Evolutionary conservation across 2,329 filamentous ascomycete species (phyloP).

Genomic region (Xylariaceae sp.): DNA sequence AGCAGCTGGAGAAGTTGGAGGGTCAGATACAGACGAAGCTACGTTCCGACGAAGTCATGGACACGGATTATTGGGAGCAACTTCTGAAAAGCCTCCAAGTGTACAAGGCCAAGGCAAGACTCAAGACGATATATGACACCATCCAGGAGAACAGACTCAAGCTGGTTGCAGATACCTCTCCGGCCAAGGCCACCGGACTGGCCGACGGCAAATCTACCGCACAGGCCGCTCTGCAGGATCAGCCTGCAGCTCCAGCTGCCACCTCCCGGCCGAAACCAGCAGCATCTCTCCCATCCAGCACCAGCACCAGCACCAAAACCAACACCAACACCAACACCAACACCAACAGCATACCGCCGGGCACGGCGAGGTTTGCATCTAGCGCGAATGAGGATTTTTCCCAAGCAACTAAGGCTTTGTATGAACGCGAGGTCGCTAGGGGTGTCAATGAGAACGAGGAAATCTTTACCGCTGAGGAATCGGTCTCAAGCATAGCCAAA

Average conservation of each 20-base stretch:
- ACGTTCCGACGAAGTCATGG: constrained; percentile 82
- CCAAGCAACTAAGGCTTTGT: constrained; percentile 78
- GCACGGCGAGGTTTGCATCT: constrained; percentile 63
- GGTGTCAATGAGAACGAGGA: constrained; percentile 93
- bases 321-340: constrained; percentile 25
- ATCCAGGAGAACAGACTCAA: constrained; percentile 66
- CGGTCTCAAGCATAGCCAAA: constrained; percentile 57
- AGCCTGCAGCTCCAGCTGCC: constrained; percentile 18
- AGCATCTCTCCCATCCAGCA: constrained; percentile 26
- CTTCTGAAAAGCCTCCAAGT: constrained; percentile 76
- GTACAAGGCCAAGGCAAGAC: constrained; percentile 85
- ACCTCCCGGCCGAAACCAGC: constrained; percentile 21
- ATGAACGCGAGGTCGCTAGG: constrained; percentile 86
- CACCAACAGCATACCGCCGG: constrained; percentile 42
- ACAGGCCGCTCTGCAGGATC: constrained; percentile 29
- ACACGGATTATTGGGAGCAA: constrained; percentile 97
- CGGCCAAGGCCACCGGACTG: constrained; percentile 54
- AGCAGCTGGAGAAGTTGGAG: constrained; percentile 82
- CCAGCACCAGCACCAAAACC: constrained; percentile 21
- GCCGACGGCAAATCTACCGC: constrained; percentile 37
- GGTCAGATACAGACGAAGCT: constrained; percentile 82
- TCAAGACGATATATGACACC: constrained; percentile 70
- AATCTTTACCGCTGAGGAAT: constrained; percentile 86
- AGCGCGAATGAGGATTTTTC: constrained; percentile 73
- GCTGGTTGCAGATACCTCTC: constrained; percentile 60